Conservation (phyloP, 2,329 filamentous ascomycete species). For the Penicillium glabrum region DNA sequence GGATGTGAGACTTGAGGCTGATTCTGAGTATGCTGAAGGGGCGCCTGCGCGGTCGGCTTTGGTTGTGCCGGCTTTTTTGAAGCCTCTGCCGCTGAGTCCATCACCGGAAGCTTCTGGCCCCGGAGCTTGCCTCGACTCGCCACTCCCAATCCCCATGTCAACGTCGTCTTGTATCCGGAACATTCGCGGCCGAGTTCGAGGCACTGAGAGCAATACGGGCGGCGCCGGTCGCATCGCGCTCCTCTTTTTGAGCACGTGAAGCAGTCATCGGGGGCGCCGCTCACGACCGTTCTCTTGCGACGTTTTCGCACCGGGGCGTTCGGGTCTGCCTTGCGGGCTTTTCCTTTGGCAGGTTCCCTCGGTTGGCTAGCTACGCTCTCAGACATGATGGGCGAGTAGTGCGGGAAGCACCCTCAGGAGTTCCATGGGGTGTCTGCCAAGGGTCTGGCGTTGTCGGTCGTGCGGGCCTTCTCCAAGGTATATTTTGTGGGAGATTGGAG, state of each 20-base stretch:
- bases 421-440: constrained; percentile 13
- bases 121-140: constrained; percentile 93
- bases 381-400: constrained; percentile 15
- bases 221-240: constrained; percentile 82
- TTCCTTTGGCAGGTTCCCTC: constrained; percentile 25
- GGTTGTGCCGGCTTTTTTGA: constrained; percentile 17
- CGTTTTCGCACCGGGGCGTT: constrained; percentile 58
- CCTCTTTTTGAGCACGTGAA: constrained; percentile 86
- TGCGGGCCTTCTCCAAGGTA: background rate
- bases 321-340: constrained; percentile 27
- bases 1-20: constrained; percentile 1
- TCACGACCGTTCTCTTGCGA: constrained; percentile 82
- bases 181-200: constrained; percentile 89
- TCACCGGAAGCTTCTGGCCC: constrained; percentile 73
- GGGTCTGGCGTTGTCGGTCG: background rate
- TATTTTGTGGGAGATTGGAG: background rate
- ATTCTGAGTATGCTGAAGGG: constrained; percentile 10
- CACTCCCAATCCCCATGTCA: constrained; percentile 95
- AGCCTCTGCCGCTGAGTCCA: constrained; percentile 42
- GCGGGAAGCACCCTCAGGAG: constrained; percentile 8
- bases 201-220: constrained; percentile 94
- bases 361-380: constrained; percentile 11
- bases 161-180: constrained; percentile 91
- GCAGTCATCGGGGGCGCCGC: constrained; percentile 90
- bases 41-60: background rate